These are phyloP conservation scores for Chamaecrista fasciculata DNA, from an alignment of 306 rosid genomes.

Conservation along the genomic window DNA sequence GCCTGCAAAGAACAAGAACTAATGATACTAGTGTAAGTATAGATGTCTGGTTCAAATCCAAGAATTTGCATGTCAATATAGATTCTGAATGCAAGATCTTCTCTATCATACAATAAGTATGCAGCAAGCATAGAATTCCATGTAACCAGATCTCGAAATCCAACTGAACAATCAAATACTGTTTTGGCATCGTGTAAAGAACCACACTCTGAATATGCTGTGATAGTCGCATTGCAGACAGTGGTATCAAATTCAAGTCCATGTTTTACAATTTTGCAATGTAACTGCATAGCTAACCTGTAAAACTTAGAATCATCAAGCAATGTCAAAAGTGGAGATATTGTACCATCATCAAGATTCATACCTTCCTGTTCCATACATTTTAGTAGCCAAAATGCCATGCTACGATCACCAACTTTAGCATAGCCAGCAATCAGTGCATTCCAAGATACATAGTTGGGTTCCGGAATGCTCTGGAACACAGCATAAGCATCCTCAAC, in stretches of 20 bases:
- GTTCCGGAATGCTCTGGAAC: constrained; percentile 46
- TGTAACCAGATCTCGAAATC: constrained; percentile 55
- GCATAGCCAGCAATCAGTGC: constrained; percentile 66
- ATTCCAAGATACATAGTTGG: constrained; percentile 70
- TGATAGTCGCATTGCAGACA: constrained; percentile 66
- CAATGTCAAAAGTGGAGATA: constrained; percentile 74
- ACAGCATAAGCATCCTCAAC: constrained; percentile 57
- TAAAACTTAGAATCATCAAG: constrained; percentile 52
- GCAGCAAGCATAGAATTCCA: constrained; percentile 87
- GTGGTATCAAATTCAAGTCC: constrained; percentile 47
- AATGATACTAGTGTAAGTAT: constrained; percentile 65
- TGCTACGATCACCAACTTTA: constrained; percentile 43
- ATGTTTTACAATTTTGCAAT: constrained; percentile 62
- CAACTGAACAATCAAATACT: constrained; percentile 46
- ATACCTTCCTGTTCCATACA: constrained; percentile 60
- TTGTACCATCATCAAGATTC: constrained; percentile 62
- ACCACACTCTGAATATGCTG: constrained; percentile 69
- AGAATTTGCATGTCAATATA: constrained; percentile 58
- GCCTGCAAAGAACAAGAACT: constrained; percentile 49
- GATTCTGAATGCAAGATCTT: constrained; percentile 51
- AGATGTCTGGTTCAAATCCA: constrained; percentile 71
- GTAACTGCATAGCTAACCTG: constrained; percentile 48
- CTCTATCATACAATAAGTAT: constrained; percentile 49
- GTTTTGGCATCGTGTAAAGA: constrained; percentile 62
- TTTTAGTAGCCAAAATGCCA: constrained; percentile 48